Conservation (phyloP, 306 rosid species). For the Cicer chorassanicum region DNA sequence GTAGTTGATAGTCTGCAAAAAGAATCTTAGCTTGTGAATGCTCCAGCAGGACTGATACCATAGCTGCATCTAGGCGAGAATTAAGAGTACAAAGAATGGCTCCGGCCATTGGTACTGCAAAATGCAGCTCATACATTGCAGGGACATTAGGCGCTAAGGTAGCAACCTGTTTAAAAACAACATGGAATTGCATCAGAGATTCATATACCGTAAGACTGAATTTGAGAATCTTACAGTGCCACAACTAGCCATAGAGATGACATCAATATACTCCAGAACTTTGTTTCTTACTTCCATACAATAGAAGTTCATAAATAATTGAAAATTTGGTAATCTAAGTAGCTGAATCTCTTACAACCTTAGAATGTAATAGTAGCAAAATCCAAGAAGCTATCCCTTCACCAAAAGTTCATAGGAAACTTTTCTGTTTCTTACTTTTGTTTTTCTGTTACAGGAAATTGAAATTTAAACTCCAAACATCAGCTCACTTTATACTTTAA, state of each 20-base stretch:
- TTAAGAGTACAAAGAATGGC: conserved; percentile 79
- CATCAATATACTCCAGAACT: too few relatives aligned
- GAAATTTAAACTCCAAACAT: not conserved
- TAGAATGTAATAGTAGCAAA: not conserved
- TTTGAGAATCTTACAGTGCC: not conserved
- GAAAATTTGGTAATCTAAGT: not conserved
- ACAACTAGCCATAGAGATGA: too few relatives aligned
- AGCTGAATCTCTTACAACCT: not conserved
- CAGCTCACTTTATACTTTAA: not conserved
- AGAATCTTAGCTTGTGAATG: conserved; percentile 79
- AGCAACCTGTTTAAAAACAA: conserved; percentile 69
- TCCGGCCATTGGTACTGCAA: conserved; percentile 94
- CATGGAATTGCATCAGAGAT: conserved; percentile 30
- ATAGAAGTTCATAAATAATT: too few relatives aligned
- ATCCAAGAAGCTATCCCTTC: not conserved
- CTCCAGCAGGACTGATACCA: conserved; percentile 57
- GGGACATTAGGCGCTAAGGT: conserved; percentile 80
- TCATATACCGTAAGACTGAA: not conserved
- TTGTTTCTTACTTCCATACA: too few relatives aligned
- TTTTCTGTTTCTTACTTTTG: not conserved
- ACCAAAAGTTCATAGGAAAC: not conserved
- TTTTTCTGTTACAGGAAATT: not conserved
- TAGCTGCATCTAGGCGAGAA: conserved; percentile 64
- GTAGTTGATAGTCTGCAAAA: conserved; percentile 73
- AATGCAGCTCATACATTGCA: conserved; percentile 94